phyloP scores from a whole-genome alignment of 352 stramenopile species.

The Phytopythium delawarense region DNA sequence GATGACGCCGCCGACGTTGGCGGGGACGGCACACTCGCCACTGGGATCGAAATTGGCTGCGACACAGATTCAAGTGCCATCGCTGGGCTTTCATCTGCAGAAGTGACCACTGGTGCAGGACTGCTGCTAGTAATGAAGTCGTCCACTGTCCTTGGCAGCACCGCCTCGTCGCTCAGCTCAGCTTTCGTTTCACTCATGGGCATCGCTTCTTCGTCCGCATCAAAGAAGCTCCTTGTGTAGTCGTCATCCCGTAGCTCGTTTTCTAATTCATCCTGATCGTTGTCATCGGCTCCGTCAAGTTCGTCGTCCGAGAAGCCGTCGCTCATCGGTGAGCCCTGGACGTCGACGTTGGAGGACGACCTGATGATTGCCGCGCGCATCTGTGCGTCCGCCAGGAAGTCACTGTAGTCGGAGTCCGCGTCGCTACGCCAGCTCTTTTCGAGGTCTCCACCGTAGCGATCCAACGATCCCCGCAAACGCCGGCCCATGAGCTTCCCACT shows the following conservation, averaged over 20 bases:
- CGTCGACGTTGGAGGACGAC: conserved; percentile 58
- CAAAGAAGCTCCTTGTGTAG: not conserved
- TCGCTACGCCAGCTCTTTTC: conserved; percentile 70
- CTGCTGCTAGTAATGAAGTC: not conserved
- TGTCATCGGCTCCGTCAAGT: conserved; percentile 12
- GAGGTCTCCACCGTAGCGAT: conserved; percentile 22
- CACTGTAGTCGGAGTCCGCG: conserved; percentile 69
- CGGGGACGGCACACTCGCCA: conserved; percentile 2
- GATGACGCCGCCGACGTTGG: conserved; percentile 13
- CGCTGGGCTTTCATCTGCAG: not conserved
- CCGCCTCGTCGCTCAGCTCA: not conserved
- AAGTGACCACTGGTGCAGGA: not conserved
- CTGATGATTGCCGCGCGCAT: conserved; percentile 75
- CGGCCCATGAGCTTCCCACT: conserved; percentile 25
- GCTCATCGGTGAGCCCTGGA: conserved; percentile 28
- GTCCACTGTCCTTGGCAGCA: not conserved
- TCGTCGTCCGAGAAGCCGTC: conserved; percentile 46
- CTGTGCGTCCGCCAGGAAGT: conserved; percentile 72
- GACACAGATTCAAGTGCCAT: not conserved
- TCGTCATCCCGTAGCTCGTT: conserved; percentile 21
- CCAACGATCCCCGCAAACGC: conserved; percentile 27
- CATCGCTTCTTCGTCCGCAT: not conserved
- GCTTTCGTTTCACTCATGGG: not conserved
- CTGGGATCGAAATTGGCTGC: conserved; percentile 11
- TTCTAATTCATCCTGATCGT: conserved; percentile 35